A percentile compares a stretch with the other conserved stretches of the same genome.
These are phyloP conservation scores for Cryphonectria nitschkei DNA, from an alignment of 2,329 filamentous ascomycete species.

Conservation along the genomic window DNA sequence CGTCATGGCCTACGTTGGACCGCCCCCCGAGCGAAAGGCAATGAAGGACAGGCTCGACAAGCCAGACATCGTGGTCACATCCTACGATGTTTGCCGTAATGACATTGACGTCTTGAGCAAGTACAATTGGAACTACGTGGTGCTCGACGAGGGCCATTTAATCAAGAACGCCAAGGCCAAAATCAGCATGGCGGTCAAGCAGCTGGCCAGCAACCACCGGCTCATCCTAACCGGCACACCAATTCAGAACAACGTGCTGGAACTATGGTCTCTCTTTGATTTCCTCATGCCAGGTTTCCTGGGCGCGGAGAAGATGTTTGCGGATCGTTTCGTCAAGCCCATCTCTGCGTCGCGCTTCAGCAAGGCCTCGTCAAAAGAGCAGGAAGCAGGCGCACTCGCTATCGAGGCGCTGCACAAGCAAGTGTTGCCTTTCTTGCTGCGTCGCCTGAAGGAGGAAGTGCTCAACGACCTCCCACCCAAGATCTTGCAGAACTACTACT, in stretches of 20 bases:
- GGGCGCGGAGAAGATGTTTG: slow-evolving; percentile 91
- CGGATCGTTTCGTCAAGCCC: slow-evolving; percentile 92
- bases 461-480: slow-evolving; percentile 95
- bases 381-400: slow-evolving; percentile 92
- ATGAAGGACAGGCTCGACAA: slow-evolving; percentile 71
- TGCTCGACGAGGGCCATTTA: slow-evolving; percentile 94
- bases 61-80: slow-evolving; percentile 94
- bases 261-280: slow-evolving; percentile 97
- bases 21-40: slow-evolving; percentile 76
- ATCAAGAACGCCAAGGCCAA: slow-evolving; percentile 99
- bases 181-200: slow-evolving; percentile 91
- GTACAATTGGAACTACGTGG: slow-evolving; percentile 95
- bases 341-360: slow-evolving; percentile 93
- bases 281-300: slow-evolving; percentile 99
- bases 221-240: slow-evolving; percentile 96
- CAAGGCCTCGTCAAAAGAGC: slow-evolving; percentile 97
- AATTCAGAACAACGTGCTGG: slow-evolving; percentile 96
- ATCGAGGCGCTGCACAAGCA: slow-evolving; percentile 99
- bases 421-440: slow-evolving; percentile 92
- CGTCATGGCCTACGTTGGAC: slow-evolving; percentile 88
- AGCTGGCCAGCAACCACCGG: slow-evolving; percentile 86
- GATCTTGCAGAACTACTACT: slow-evolving; percentile 99
- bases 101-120: slow-evolving; percentile 84
- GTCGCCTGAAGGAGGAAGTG: slow-evolving; percentile 96
- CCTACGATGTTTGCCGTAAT: slow-evolving; percentile 96